phyloP scores from a whole-genome alignment of 2,329 filamentous ascomycete genomes.

The Penicillium sclerotigenum region DNA sequence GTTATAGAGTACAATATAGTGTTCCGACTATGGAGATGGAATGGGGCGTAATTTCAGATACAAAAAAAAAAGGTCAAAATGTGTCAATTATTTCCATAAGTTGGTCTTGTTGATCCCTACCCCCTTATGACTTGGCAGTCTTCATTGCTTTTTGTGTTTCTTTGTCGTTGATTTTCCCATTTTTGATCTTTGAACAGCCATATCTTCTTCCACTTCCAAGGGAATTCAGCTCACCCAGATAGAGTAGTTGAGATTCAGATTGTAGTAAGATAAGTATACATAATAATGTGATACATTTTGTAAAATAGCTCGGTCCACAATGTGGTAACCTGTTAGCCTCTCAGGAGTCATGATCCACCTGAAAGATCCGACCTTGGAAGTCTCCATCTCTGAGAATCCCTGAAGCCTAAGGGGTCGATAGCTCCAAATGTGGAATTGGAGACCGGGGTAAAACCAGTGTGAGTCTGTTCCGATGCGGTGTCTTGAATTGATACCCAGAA shows the following conservation, averaged over 20 bases:
- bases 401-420: slow-evolving; percentile 18
- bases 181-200: not conserved
- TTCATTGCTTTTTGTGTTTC: not conserved
- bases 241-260: not conserved
- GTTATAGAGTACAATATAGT: not conserved
- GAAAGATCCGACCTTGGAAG: slow-evolving; percentile 17
- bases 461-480: slow-evolving; percentile 3
- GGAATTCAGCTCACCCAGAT: not conserved
- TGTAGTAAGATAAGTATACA: not conserved
- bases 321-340: slow-evolving; percentile 12
- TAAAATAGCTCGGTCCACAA: slow-evolving; percentile 15
- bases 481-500: slow-evolving; percentile 3
- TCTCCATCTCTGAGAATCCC: slow-evolving; percentile 13
- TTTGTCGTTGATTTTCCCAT: not conserved
- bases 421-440: slow-evolving; percentile 23
- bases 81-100: slow-evolving; percentile 1
- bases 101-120: not conserved
- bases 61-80: not conserved
- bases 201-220: not conserved
- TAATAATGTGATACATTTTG: slow-evolving; percentile 11
- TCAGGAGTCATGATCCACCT: slow-evolving; percentile 16
- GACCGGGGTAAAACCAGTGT: slow-evolving; percentile 21
- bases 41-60: not conserved
- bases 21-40: not conserved
- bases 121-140: slow-evolving; percentile 1